Evolutionary conservation across 1,284 basidiomycete genomes (phyloP), one percentile per base, ranked within the genome.

Genomic region (Rhodotorula sp.): DNA sequence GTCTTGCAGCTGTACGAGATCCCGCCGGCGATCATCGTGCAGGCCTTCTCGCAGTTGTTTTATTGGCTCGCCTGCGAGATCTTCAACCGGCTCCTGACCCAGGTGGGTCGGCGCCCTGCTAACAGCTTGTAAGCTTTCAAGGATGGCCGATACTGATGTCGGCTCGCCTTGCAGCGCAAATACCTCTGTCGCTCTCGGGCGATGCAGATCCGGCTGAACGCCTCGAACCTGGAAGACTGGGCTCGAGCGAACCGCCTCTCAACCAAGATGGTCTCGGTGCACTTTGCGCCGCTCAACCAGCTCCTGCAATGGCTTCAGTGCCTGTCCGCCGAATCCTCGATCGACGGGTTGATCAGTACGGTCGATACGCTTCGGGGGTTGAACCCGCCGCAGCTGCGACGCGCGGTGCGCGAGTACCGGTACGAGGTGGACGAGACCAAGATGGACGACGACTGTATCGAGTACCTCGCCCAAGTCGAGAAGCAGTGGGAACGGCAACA

Each of bases 361-460:
- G 91, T 98, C 74, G 94, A 96, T 80, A 88, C 86, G 2, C 86
- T 98, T 83, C 89, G 87, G 75, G 83, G 86, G 61, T 85, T 99
- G 66, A 98, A 97, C 79, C 95, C 95, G 59, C 82, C 96, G 1
- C 95, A 98, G 85, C 94, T 99, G 89, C 88, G 93, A 60, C 87
- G 91, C 49, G 93, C 93, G 42, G 90, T 95, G 30, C 87, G 89
- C 61, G 95, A 98, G 77, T 99, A 99, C 82, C 89, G 90, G 76
- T 98, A 92, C 79, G 95, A 98, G 82, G 89, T 97, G 62, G 90
- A 90, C 78, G 95, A 99, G 82, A 85, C 87, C 3, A 86, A 86
- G 71, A 96, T 99, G 91, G 90, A 89, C 10, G 93, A 96, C 33
- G 95, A 99, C 80, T 98, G 95, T 78, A 83, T 87, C 60, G 92